Conservation (phyloP, 768 basidiomycete species). For the Boletus tomentosulus region DNA sequence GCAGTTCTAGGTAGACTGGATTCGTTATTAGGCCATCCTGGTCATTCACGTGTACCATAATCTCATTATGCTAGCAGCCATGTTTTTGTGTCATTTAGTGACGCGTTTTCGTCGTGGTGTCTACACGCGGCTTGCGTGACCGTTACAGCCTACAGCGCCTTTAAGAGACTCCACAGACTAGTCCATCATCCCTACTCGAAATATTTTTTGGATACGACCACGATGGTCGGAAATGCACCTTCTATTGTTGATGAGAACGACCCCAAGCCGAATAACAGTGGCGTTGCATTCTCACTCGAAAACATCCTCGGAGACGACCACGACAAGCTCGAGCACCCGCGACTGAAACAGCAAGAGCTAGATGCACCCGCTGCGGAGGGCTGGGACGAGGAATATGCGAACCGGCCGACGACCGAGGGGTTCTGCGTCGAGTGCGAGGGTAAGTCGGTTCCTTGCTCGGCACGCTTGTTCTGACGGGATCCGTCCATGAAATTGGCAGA, state of each 20-base stretch:
- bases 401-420: constrained; percentile 50
- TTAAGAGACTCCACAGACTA: neutral
- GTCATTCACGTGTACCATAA: constrained; percentile 18
- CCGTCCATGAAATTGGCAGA: constrained; percentile 39
- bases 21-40: neutral
- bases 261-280: constrained; percentile 3
- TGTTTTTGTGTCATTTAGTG: neutral
- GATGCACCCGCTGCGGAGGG: constrained; percentile 40
- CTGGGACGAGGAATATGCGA: constrained; percentile 63
- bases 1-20: constrained; percentile 26
- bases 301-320: constrained; percentile 66
- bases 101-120: no score
- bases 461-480: neutral
- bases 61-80: constrained; percentile 3
- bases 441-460: constrained; percentile 29
- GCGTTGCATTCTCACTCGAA: constrained; percentile 51
- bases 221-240: constrained; percentile 21
- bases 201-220: constrained; percentile 9
- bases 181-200: constrained; percentile 1
- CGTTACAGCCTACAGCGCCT: constrained; percentile 3
- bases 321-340: constrained; percentile 56
- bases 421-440: constrained; percentile 88
- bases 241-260: constrained; percentile 12
- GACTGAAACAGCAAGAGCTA: constrained; percentile 29
- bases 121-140: constrained; percentile 27